These are phyloP conservation scores for Sanghuangporus baumii DNA, from an alignment of 1,284 basidiomycete genomes.

Conservation along the genomic window DNA sequence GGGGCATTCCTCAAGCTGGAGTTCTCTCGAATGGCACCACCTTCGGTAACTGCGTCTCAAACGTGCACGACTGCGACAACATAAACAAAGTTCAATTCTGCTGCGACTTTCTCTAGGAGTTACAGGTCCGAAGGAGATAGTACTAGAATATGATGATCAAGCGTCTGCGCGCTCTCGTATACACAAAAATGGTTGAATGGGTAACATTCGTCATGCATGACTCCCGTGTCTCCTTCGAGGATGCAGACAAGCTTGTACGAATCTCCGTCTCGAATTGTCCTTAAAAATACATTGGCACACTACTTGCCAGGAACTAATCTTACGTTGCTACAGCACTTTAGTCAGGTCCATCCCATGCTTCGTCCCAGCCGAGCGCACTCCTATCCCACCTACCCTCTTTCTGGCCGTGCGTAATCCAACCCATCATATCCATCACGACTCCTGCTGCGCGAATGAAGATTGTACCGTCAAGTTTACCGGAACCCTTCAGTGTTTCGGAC, in stretches of 20 bases:
- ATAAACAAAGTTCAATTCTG: neutral
- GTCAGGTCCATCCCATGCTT: slow-evolving; percentile 44
- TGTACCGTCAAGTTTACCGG: slow-evolving; percentile 49
- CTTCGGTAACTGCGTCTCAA: neutral
- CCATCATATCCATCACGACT: slow-evolving; percentile 51
- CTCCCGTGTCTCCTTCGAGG: too few relatives aligned
- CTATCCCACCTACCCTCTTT: slow-evolving; percentile 49
- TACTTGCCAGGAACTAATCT: neutral
- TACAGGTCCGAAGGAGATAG: neutral
- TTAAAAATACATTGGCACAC: neutral
- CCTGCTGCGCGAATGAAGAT: slow-evolving; percentile 62
- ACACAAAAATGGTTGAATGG: too few relatives aligned
- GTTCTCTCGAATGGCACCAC: neutral
- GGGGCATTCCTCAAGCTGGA: neutral
- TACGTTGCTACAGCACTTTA: neutral
- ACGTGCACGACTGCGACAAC: neutral
- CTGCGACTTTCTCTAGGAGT: neutral
- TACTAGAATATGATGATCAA: too few relatives aligned
- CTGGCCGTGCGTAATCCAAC: slow-evolving; percentile 57
- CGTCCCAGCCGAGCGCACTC: slow-evolving; percentile 64
- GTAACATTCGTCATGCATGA: too few relatives aligned
- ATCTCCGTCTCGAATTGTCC: too few relatives aligned
- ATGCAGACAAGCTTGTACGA: too few relatives aligned
- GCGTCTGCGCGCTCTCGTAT: too few relatives aligned
- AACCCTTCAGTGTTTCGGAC: slow-evolving; percentile 33